Evolutionary conservation across 78 protist species (phyloP).

Genomic region (Pigoraptor vietnamica): DNA sequence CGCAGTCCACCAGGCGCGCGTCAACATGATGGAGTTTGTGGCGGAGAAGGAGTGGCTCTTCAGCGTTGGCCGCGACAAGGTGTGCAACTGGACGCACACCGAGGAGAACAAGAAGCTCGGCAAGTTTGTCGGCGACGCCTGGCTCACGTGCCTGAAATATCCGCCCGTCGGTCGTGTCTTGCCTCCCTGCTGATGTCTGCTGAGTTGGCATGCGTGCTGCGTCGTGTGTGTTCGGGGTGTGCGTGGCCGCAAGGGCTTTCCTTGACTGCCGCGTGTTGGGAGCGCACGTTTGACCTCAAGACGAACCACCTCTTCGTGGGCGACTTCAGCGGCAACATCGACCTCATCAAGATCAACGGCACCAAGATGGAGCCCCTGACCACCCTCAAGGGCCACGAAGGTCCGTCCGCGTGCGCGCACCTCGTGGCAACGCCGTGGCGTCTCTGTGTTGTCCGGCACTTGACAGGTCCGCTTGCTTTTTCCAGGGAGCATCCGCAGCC

Average conservation of each 20-base stretch:
- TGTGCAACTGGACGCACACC: background rate
- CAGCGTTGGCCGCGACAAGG: background rate
- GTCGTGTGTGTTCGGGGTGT: background rate
- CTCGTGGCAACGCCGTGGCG: background rate
- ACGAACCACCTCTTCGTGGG: background rate
- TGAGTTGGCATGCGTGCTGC: background rate
- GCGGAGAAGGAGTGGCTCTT: background rate
- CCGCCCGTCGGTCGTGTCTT: too few species aligned
- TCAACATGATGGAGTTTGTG: background rate
- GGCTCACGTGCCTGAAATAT: background rate
- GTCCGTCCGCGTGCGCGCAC: background rate
- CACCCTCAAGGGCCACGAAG: conserved; percentile 1
- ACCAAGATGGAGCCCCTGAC: background rate
- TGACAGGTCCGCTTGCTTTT: background rate
- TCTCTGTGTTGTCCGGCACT: background rate
- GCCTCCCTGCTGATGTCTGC: background rate
- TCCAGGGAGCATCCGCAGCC: background rate
- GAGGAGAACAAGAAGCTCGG: background rate
- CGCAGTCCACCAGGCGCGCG: background rate
- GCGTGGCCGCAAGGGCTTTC: too few species aligned
- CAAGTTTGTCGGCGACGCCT: background rate
- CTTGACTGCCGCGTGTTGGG: too few species aligned
- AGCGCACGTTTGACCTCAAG: background rate
- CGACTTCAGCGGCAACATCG: conserved; percentile 5
- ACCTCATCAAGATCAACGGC: background rate